A percentile compares a stretch with the other conserved stretches of the same genome.
Evolutionary conservation across 768 basidiomycete species (phyloP).

Genomic region (Dioszegia hungarica): DNA sequence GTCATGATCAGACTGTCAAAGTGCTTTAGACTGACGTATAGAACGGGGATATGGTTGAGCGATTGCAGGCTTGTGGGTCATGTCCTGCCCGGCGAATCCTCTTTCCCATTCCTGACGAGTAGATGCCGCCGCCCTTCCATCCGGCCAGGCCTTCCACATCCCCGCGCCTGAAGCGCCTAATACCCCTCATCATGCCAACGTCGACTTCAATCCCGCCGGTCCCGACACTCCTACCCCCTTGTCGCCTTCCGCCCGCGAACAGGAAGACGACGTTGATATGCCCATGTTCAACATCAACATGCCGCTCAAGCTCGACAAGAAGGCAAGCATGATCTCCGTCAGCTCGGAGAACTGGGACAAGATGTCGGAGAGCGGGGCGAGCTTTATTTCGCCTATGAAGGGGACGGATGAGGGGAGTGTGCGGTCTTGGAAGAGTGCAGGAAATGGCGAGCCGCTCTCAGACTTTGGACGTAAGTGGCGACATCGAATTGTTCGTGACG

Average conservation of each 20-base stretch:
- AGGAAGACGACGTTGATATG: background rate
- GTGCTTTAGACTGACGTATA: conserved; percentile 9
- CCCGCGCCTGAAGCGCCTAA: conserved; percentile 14
- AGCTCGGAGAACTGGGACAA: conserved; percentile 35
- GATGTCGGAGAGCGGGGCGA: conserved; percentile 32
- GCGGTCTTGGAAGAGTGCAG: conserved; percentile 36
- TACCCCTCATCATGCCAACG: conserved; percentile 10
- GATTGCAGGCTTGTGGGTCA: conserved; percentile 34
- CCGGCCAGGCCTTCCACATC: conserved; percentile 14
- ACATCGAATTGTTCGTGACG: too few species aligned
- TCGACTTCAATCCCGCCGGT: background rate
- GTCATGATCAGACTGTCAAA: background rate
- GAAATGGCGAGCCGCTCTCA: conserved; percentile 33
- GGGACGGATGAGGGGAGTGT: conserved; percentile 20
- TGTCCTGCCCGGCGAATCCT: background rate
- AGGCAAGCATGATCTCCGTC: conserved; percentile 5
- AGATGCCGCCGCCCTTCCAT: conserved; percentile 21
- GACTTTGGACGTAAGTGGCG: conserved; percentile 33
- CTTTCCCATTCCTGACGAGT: background rate
- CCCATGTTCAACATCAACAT: background rate
- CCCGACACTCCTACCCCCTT: conserved; percentile 1
- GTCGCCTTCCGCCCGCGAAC: background rate
- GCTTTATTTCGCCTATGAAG: conserved; percentile 28
- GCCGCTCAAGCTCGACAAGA: background rate
- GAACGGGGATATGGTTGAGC: conserved; percentile 34